Base-by-base conservation (phyloP, 805 yeast genomes). In the Tetrapisispora namnaoensis region DNA sequence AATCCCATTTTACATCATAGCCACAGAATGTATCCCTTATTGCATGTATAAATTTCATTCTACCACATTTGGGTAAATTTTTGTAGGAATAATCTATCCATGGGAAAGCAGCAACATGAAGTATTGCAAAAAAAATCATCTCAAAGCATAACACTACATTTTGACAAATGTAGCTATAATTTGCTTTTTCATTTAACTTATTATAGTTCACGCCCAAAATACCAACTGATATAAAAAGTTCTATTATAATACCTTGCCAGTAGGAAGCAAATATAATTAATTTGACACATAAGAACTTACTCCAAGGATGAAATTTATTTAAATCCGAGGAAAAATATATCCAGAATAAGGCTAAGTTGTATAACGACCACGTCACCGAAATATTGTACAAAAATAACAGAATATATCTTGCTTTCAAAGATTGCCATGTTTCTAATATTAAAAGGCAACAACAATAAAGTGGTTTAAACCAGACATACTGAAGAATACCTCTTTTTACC, bases 381-480 rank as follows among this genome's bases (percentile, higher is more conserved):
- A 80, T 49, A 60, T 93, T 93, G 67, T 93, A 93, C 56, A 79
- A 78, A 7, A 80, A 66, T 16, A 83, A 77, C 2, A 65, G 54
- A 14, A 69, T 45, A 13, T 79, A 69, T 54, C 79, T 66, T 48
- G 75, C 70, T 47, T 76, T 75, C 22, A 75, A 76, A 45, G 71
- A 57, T 0, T 80, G 78, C 16, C 71, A 49, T 0, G 74, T 51
- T 51, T 79, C 77, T 30, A 78, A 66, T 3, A 37, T 76, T 47
- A 22, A 77, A 62, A 24, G 75, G 71, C n/a, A 68, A 13, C 81
- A 51, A 51, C 89, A 83, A n/a, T 90, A 72, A 14, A 87, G 51
- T 0, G 97, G 97, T 59, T 95, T 90, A 51, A 90, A 65, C 96
- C 96, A 93, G 8, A 91, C 96, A 61, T 91, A 93, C 65, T 93